Conservation (phyloP, 306 rosid species). For the Hippophae tibetana region DNA sequence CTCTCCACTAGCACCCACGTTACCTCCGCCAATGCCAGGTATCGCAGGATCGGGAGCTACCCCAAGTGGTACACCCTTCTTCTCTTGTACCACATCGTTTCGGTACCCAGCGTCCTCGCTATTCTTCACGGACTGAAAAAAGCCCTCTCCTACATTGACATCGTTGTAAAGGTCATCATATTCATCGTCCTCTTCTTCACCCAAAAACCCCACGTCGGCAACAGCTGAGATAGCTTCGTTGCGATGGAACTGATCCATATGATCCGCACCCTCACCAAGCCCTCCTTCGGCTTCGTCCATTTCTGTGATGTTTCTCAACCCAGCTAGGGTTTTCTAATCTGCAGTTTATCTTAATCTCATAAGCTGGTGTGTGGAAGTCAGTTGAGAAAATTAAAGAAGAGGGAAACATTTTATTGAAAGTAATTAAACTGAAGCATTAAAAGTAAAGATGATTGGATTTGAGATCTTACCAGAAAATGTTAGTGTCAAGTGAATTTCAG, state of each 20-base stretch:
- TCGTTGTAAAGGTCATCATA: slow-evolving; percentile 96
- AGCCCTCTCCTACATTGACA: slow-evolving; percentile 93
- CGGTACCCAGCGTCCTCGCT: slow-evolving; percentile 52
- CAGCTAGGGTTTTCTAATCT: not conserved
- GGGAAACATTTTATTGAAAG: no score
- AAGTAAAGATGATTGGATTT: no score
- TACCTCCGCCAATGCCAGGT: slow-evolving; percentile 44
- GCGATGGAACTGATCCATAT: slow-evolving; percentile 81
- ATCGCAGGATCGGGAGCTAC: slow-evolving; percentile 25
- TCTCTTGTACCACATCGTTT: slow-evolving; percentile 38
- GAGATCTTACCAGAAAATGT: no score
- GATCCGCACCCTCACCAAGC: slow-evolving; percentile 59
- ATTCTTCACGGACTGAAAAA: slow-evolving; percentile 69
- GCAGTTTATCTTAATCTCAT: no score
- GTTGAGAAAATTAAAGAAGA: no score
- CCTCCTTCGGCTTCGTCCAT: slow-evolving; percentile 74
- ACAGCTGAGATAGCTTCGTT: slow-evolving; percentile 97
- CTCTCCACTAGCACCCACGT: slow-evolving; percentile 19
- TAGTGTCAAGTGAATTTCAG: no score
- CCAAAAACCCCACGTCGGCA: slow-evolving; percentile 76
- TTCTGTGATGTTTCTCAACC: not conserved
- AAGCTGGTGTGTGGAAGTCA: no score
- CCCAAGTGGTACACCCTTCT: slow-evolving; percentile 33
- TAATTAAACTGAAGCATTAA: no score
- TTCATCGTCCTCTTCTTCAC: slow-evolving; percentile 90